These are phyloP conservation scores for Aspergillus vadensis DNA, from an alignment of 2,329 filamentous ascomycete species.

Conservation along the genomic window DNA sequence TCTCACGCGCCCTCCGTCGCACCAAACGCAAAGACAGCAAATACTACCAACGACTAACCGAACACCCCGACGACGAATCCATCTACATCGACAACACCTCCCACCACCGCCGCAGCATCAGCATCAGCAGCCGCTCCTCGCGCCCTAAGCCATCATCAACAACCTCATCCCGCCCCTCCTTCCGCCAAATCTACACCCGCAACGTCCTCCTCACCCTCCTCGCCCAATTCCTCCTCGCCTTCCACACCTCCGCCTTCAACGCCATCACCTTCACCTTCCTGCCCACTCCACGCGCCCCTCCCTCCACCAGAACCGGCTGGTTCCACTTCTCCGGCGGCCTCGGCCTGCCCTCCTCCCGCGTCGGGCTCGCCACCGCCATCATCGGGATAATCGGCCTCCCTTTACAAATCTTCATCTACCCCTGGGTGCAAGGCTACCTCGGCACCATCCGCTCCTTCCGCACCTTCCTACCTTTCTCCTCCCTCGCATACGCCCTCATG, in stretches of 20 bases:
- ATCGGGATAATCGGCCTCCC: constrained; percentile 74
- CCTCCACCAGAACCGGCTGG: constrained; percentile 20
- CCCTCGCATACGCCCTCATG: constrained; percentile 67
- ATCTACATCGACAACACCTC: constrained; percentile 34
- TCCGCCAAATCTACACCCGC: constrained; percentile 55
- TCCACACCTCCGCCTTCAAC: constrained; percentile 76
- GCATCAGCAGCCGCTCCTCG: constrained; percentile 17
- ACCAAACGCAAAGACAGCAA: constrained; percentile 11
- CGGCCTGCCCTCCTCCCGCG: constrained; percentile 68
- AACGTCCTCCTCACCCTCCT: constrained; percentile 62
- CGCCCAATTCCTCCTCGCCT: constrained; percentile 68
- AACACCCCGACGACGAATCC: constrained; percentile 32
- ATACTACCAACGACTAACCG: constrained; percentile 40
- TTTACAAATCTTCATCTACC: constrained; percentile 72
- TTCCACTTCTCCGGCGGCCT: constrained; percentile 71
- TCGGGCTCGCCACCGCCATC: constrained; percentile 77
- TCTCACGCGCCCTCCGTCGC: constrained; percentile 32
- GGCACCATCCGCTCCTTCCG: constrained; percentile 71
- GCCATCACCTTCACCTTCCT: constrained; percentile 76
- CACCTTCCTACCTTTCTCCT: constrained; percentile 69
- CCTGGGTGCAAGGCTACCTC: constrained; percentile 64
- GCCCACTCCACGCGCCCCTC: constrained; percentile 62
- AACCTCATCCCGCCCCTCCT: constrained; percentile 36
- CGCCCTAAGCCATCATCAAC: constrained; percentile 39
- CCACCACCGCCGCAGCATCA: constrained; percentile 19